phyloP scores from a whole-genome alignment of 352 stramenopile species.

The Globisporangium acanthophoron region DNA sequence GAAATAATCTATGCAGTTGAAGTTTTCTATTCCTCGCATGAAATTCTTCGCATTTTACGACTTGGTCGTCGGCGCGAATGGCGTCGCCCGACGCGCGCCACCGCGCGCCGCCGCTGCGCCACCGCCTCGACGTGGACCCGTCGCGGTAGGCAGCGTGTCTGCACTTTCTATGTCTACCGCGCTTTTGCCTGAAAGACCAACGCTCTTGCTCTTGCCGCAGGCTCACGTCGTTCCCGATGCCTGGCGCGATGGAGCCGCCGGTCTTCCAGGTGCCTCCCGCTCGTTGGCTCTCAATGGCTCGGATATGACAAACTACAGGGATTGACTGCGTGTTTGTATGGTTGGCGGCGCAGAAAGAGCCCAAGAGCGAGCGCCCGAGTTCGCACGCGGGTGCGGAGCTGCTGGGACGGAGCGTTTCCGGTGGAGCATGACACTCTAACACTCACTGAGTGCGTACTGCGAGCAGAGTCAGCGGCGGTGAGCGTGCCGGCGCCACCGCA shows the following conservation, averaged over 20 bases:
- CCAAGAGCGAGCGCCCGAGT: conserved; percentile 14
- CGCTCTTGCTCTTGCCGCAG: conserved; percentile 14
- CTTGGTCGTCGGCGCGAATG: background rate
- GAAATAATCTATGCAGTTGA: background rate
- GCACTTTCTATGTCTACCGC: background rate
- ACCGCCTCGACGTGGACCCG: conserved; percentile 44
- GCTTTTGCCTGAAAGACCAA: too few relatives aligned
- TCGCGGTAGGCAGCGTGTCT: conserved; percentile 25
- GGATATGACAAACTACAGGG: background rate
- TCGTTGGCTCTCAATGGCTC: background rate
- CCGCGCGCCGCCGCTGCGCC: conserved; percentile 20
- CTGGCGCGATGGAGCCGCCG: conserved; percentile 43
- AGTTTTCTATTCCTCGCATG: background rate
- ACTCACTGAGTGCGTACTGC: background rate
- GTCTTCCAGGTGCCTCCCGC: conserved; percentile 26
- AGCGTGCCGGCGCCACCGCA: conserved; percentile 25
- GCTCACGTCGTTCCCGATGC: conserved; percentile 65
- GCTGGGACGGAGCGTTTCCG: background rate
- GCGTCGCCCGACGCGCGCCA: conserved; percentile 30
- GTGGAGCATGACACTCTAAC: background rate
- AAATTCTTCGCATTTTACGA: background rate
- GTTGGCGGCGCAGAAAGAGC: conserved; percentile 10
- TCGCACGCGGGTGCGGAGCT: conserved; percentile 7
- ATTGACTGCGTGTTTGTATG: background rate
- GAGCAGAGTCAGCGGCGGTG: conserved; percentile 14